These are phyloP conservation scores for Lyophyllum shimeji DNA, from an alignment of 768 basidiomycete species.

Conservation along the genomic window DNA sequence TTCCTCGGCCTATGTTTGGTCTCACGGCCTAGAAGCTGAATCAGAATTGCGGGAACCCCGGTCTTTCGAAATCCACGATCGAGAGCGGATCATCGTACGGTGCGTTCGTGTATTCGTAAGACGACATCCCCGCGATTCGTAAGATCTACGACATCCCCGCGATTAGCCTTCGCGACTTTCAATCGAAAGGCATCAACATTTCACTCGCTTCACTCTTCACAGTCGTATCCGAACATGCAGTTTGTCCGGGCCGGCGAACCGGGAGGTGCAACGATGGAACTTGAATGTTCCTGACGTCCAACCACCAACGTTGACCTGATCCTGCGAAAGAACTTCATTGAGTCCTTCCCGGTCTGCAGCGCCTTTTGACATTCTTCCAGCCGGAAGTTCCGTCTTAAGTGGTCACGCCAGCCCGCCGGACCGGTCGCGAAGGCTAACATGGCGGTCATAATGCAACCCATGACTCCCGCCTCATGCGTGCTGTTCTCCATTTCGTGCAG, in stretches of 20 bases:
- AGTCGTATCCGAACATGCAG: neutral
- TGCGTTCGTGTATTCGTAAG: neutral
- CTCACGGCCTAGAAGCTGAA: neutral
- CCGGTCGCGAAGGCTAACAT: slow-evolving; percentile 7
- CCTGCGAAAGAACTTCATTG: neutral
- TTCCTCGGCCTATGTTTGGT: neutral
- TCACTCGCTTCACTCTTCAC: neutral
- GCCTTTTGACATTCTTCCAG: neutral
- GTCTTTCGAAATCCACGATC: neutral
- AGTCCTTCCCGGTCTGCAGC: too few species aligned
- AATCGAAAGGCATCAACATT: too few species aligned
- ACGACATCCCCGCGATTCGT: neutral
- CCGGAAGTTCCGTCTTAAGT: neutral
- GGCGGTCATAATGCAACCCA: slow-evolving; percentile 10
- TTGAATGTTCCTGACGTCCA: neutral
- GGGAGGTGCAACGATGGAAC: neutral
- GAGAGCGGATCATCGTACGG: neutral
- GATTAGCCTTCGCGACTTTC: too few species aligned
- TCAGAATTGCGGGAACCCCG: neutral
- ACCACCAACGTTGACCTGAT: neutral
- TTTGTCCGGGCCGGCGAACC: neutral
- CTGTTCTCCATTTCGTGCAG: neutral
- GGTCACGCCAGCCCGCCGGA: slow-evolving; percentile 6
- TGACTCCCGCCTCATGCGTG: slow-evolving; percentile 15
- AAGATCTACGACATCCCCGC: neutral